Evolutionary conservation across 2,329 filamentous ascomycete species (phyloP).

Genomic region (Aschersonia sp.): DNA sequence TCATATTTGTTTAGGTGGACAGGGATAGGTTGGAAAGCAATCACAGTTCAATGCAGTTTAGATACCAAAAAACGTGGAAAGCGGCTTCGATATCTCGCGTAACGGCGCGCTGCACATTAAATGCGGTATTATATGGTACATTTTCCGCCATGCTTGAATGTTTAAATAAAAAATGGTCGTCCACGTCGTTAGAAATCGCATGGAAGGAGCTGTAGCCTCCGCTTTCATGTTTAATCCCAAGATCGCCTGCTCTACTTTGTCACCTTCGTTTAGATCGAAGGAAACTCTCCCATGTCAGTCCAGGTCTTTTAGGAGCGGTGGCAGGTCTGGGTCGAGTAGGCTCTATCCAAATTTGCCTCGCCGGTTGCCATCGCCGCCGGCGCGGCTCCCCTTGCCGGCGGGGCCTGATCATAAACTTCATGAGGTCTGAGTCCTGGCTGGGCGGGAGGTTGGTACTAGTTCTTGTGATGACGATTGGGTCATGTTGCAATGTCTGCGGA

Average conservation of each 20-base stretch:
- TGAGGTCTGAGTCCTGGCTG: conserved; percentile 22
- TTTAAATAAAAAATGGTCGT: no score
- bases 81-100: no score
- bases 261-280: conserved; percentile 12
- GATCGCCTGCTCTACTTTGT: background rate
- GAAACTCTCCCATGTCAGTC: conserved; percentile 10
- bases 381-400: conserved; percentile 2
- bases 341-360: conserved; percentile 9
- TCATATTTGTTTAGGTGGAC: no score
- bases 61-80: no score
- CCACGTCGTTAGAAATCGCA: no score
- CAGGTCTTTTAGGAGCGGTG: conserved; percentile 4
- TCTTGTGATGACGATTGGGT: conserved; percentile 18
- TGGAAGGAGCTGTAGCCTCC: no score
- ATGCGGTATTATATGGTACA: no score
- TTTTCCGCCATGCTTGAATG: no score
- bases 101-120: no score
- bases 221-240: no score
- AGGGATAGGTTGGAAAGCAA: no score
- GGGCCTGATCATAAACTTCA: conserved; percentile 11
- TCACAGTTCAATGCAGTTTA: no score
- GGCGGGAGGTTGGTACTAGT: conserved; percentile 18
- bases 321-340: conserved; percentile 6
- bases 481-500: conserved; percentile 22
- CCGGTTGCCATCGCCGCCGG: conserved; percentile 4